A percentile compares a stretch with the other conserved stretches of the same genome.
Conservation (phyloP, 805 yeast species). For the Yarrowia keelungensis region DNA sequence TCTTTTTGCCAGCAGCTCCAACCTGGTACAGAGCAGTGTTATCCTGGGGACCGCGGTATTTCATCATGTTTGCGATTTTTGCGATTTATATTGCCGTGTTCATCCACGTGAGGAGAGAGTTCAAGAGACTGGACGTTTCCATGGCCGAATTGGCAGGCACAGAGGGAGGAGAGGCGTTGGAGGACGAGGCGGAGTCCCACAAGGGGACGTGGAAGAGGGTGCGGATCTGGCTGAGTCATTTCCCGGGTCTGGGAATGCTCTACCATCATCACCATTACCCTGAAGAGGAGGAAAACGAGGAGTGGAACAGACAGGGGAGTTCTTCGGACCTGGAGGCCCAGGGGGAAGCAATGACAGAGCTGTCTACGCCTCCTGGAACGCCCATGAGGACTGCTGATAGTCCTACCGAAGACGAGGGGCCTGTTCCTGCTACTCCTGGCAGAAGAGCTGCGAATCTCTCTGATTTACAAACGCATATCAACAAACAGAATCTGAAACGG, state of each 20-base stretch:
- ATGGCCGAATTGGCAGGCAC: slow-evolving; percentile 47
- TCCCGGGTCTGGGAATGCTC: slow-evolving; percentile 28
- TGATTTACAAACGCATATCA: slow-evolving; percentile 50
- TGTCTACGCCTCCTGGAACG: slow-evolving; percentile 14
- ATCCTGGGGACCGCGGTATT: slow-evolving; percentile 83
- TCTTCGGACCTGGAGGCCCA: slow-evolving; percentile 11
- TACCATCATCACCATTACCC: slow-evolving; percentile 11
- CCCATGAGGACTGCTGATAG: background rate
- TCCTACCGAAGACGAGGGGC: slow-evolving; percentile 12
- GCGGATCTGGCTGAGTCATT: slow-evolving; percentile 20
- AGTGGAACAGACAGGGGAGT: background rate
- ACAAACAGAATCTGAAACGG: slow-evolving; percentile 64
- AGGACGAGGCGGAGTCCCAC: background rate
- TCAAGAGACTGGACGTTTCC: slow-evolving; percentile 45
- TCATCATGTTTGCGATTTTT: slow-evolving; percentile 67
- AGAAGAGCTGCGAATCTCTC: slow-evolving; percentile 39
- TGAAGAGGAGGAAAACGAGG: background rate
- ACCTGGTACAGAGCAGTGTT: slow-evolving; percentile 74
- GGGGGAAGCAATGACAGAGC: background rate
- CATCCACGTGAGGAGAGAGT: slow-evolving; percentile 61
- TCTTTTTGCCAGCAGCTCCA: slow-evolving; percentile 76
- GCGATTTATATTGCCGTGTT: slow-evolving; percentile 74
- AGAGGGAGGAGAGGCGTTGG: slow-evolving; percentile 10
- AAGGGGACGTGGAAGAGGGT: slow-evolving; percentile 20
- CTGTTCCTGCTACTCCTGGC: slow-evolving; percentile 35